Evolutionary conservation across 139 green algal species (phyloP).

Genomic region (Auxenochlorella pyrenoidosa): DNA sequence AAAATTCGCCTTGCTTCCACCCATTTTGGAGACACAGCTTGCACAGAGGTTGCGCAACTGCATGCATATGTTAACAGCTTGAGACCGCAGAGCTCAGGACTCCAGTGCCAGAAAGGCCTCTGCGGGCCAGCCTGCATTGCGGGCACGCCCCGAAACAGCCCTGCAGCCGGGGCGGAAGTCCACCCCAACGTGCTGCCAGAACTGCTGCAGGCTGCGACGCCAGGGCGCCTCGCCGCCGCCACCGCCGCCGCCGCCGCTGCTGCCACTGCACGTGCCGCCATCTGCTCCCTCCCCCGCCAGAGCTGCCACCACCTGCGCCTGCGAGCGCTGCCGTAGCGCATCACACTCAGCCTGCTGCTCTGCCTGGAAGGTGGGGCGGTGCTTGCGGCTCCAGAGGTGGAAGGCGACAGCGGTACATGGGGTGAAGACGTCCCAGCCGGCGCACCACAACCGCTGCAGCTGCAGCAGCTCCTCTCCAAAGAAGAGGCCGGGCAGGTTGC

Average conservation of each 20-base stretch:
- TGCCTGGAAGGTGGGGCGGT: slow-evolving; percentile 47
- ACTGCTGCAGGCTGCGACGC: slow-evolving; percentile 28
- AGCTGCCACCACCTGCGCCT: slow-evolving; percentile 6
- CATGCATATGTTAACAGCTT: neutral
- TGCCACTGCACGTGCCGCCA: neutral
- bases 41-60: neutral
- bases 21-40: neutral
- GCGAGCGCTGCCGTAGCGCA: neutral
- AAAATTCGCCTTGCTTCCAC: neutral
- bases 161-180: slow-evolving; percentile 14
- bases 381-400: slow-evolving; percentile 69
- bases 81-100: neutral
- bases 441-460: slow-evolving; percentile 69
- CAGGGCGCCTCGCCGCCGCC: neutral
- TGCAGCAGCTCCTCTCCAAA: slow-evolving; percentile 80
- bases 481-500: slow-evolving; percentile 76
- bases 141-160: neutral
- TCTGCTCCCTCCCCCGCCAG: neutral
- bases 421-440: slow-evolving; percentile 70
- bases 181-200: slow-evolving; percentile 48
- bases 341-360: slow-evolving; percentile 5
- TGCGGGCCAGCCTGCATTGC: neutral
- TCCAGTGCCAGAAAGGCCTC: neutral
- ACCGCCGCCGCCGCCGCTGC: slow-evolving; percentile 12
- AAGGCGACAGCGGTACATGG: slow-evolving; percentile 59